A percentile compares a stretch with the other conserved stretches of the same genome.
Conservation (phyloP, 495 filamentous ascomycete genomes). For the Penicillium daleae region DNA sequence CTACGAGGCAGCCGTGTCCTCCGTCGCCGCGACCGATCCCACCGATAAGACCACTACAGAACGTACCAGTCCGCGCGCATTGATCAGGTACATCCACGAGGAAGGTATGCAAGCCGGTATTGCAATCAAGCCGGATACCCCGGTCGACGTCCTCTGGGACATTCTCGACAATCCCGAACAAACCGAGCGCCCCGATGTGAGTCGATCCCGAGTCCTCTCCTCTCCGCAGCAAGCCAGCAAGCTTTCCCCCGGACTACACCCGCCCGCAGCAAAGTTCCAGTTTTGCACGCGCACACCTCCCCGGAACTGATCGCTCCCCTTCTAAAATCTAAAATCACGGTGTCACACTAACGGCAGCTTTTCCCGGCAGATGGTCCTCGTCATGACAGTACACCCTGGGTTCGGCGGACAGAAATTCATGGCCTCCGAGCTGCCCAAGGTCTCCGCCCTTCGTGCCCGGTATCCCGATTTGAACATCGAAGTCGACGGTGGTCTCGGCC, state of each 20-base stretch:
- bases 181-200: slow-evolving; percentile 86
- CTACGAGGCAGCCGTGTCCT: slow-evolving; percentile 91
- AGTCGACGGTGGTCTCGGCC: slow-evolving; percentile 89
- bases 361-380: slow-evolving; percentile 81
- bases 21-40: slow-evolving; percentile 80
- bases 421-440: slow-evolving; percentile 92
- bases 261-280: background rate
- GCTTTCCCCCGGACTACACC: background rate
- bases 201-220: slow-evolving; percentile 36
- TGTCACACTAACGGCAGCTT: slow-evolving; percentile 12
- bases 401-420: slow-evolving; percentile 99
- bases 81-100: slow-evolving; percentile 89
- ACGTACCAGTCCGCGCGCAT: slow-evolving; percentile 76
- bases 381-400: slow-evolving; percentile 98
- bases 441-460: slow-evolving; percentile 74
- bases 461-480: slow-evolving; percentile 96
- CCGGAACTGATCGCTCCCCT: background rate
- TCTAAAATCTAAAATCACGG: background rate
- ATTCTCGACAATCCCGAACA: slow-evolving; percentile 72
- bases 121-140: slow-evolving; percentile 91
- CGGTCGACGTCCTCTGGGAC: slow-evolving; percentile 88
- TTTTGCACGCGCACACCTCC: background rate
- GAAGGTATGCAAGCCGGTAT: slow-evolving; percentile 89
- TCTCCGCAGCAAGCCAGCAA: background rate
- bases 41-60: slow-evolving; percentile 62